Base-by-base conservation (phyloP, 352 stramenopile genomes). In the Phytophthora sp. region DNA sequence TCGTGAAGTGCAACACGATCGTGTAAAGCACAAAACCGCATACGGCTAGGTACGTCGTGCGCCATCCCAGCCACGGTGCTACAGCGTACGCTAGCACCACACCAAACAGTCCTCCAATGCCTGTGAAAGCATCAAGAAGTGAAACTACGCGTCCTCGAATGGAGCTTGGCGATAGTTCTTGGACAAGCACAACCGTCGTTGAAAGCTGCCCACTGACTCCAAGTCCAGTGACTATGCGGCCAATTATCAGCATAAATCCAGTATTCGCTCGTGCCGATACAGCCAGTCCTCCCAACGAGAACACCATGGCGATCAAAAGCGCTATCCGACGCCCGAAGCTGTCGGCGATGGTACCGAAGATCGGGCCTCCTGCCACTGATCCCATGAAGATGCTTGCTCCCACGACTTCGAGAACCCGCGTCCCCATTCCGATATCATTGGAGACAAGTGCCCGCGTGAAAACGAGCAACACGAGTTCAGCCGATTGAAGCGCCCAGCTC, bases 401-500 rank as follows among this genome's bases (percentile, higher is more conserved):
- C n/a, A 78, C 54, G 18, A 82, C 27, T 51, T 69, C 57, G 45
- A 74, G 52, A 12, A 67, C 69, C 5, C 24, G 50, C 5, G 37
- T 49, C 3, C 54, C 56, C 57, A 82, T 77, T 38, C 44, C 53
- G 37, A 76, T 62, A 37, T 73, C 56, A 13, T 65, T 71, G 17
- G 52, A 41, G 32, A 85, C 62, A 5, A 67, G 44, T 7, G 35
- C 43, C 12, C 74, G 54, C 28, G 71, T 77, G 63, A 74, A 85
- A 2, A 62, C 38, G 26, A 85, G 76, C n/a, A 83, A 51, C 2
- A 61, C 62, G 6, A 77, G 70, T 26, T 76, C 70, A 26, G 72
- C 58, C 23, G 76, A 54, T 68, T 79, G 69, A 53, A 85, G 60
- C 12, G 67, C 70, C 73, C 73, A 81, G 12, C 66, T 75, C 21